Percentiles rank a stretch among this genome's conserved stretches.
Evolutionary conservation across 2,329 filamentous ascomycete genomes (phyloP).

Genomic region (Curvularia verruculosa): DNA sequence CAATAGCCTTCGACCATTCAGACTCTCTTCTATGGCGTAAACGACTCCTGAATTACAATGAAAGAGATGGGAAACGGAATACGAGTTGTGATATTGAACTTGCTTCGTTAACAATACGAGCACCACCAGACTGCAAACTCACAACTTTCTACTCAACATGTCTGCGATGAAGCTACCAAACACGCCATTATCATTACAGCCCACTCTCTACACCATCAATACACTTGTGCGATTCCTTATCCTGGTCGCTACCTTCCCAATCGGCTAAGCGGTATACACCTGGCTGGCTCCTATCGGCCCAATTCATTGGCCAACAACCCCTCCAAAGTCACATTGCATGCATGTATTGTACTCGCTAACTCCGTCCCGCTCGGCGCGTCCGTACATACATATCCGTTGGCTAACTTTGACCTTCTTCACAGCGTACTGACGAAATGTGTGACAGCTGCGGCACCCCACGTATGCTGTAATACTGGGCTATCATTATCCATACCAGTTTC

Average conservation of each 20-base stretch:
- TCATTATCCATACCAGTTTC: background rate
- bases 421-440: background rate
- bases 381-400: background rate
- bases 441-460: background rate
- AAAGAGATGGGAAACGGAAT: background rate
- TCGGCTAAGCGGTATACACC: conserved; percentile 9
- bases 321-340: conserved; percentile 12
- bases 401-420: background rate
- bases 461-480: background rate
- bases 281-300: background rate
- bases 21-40: background rate
- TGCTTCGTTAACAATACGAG: background rate
- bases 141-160: background rate
- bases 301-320: conserved; percentile 4
- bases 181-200: background rate
- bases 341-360: conserved; percentile 4
- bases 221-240: background rate
- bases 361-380: background rate
- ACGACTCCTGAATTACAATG: background rate
- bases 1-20: background rate
- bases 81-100: background rate
- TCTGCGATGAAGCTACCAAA: background rate
- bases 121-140: background rate
- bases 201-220: conserved; percentile 5
- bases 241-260: conserved; percentile 12